These are phyloP conservation scores for Lactarius pseudohatsudake DNA, from an alignment of 768 basidiomycete genomes.

Conservation along the genomic window DNA sequence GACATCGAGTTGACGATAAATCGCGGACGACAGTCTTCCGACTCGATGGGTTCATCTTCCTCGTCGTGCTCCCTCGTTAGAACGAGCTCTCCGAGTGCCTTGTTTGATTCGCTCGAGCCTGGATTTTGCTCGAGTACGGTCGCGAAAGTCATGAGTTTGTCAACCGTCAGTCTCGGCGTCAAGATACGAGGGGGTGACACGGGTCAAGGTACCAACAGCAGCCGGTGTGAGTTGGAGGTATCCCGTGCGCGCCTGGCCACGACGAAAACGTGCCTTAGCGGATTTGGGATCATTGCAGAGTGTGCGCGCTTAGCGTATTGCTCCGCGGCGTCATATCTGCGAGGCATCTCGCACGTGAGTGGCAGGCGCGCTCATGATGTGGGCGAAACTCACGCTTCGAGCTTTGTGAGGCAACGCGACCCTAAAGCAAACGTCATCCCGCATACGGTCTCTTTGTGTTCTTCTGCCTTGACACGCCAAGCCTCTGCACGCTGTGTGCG, in stretches of 20 bases:
- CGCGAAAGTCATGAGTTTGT: conserved; percentile 33
- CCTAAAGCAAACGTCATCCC: not conserved
- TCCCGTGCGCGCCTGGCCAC: conserved; percentile 39
- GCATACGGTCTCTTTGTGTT: conserved; percentile 6
- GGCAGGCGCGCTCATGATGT: too few relatives aligned
- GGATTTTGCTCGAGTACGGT: conserved; percentile 35
- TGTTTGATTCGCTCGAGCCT: conserved; percentile 27
- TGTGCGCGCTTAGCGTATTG: too few relatives aligned
- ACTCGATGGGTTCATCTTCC: conserved; percentile 7
- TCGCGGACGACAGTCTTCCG: conserved; percentile 28
- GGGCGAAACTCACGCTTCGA: conserved; percentile 34
- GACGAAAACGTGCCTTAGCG: conserved; percentile 7
- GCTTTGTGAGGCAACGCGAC: conserved; percentile 31
- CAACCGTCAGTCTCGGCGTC: not conserved
- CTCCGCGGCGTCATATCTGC: too few relatives aligned
- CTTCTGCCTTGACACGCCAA: conserved; percentile 2
- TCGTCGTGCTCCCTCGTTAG: not conserved
- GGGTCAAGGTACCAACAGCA: conserved; percentile 33
- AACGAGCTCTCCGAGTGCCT: conserved; percentile 25
- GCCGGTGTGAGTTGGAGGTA: conserved; percentile 31
- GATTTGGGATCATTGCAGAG: too few relatives aligned
- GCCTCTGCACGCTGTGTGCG: conserved; percentile 4
- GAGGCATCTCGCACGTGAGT: too few relatives aligned
- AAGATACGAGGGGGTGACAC: not conserved
- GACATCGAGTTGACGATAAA: conserved; percentile 39